Evolutionary conservation across 441 rosid species (phyloP).

Genomic region (Aquilaria agallochum): DNA sequence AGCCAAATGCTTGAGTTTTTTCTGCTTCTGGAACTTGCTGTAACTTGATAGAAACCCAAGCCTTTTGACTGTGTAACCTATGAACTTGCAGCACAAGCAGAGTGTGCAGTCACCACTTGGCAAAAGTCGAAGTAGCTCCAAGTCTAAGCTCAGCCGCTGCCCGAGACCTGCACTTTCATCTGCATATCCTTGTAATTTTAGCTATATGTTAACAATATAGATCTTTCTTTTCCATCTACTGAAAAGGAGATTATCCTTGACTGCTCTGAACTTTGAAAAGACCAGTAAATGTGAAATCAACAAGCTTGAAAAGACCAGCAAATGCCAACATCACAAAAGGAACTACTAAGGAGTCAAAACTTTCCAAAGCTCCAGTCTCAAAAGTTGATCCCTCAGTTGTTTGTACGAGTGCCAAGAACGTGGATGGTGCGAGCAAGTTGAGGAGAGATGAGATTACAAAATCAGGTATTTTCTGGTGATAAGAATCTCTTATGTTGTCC

Average conservation of each 20-base stretch:
- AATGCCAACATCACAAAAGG: slow-evolving; percentile 32
- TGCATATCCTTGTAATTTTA: slow-evolving; percentile 72
- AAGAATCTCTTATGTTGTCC: neutral
- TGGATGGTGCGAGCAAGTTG: slow-evolving; percentile 24
- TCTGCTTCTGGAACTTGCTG: neutral
- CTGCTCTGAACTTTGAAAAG: slow-evolving; percentile 58
- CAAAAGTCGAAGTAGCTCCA: slow-evolving; percentile 56
- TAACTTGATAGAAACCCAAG: neutral
- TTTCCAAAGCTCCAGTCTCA: slow-evolving; percentile 36
- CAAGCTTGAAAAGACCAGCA: slow-evolving; percentile 37
- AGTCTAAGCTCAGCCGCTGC: slow-evolving; percentile 69
- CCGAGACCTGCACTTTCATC: slow-evolving; percentile 55
- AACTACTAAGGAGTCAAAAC: slow-evolving; percentile 40
- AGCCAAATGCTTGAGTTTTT: neutral
- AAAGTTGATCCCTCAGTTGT: slow-evolving; percentile 32
- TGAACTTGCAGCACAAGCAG: slow-evolving; percentile 49
- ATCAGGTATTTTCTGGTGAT: slow-evolving; percentile 38
- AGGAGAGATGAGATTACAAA: slow-evolving; percentile 37
- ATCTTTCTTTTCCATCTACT: slow-evolving; percentile 12
- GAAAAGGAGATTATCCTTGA: slow-evolving; percentile 53
- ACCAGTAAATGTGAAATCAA: slow-evolving; percentile 39
- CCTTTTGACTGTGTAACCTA: slow-evolving; percentile 16
- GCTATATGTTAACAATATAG: neutral
- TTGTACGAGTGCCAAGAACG: slow-evolving; percentile 31
- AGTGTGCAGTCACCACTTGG: slow-evolving; percentile 50